Conservation (phyloP, 441 rosid genomes). For the Pelargonium fulgidum region DNA sequence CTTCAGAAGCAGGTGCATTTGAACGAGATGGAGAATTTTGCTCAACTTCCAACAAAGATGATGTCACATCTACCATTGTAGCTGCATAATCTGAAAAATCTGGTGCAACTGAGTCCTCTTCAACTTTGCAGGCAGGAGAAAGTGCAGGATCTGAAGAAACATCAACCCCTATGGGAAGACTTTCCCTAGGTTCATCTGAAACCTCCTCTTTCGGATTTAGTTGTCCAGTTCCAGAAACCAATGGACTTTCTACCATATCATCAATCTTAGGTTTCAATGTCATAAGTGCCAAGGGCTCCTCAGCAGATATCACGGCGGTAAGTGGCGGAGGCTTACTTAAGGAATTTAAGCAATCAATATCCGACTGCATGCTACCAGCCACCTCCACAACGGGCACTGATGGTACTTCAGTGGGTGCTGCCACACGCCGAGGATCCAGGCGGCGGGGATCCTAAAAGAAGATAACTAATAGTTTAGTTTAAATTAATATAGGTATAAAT, state of each 20-base stretch:
- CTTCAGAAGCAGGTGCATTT: conserved; percentile 46
- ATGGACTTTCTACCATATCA: conserved; percentile 37
- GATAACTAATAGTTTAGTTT: conserved; percentile 23
- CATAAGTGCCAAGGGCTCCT: conserved; percentile 33
- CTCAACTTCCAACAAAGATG: conserved; percentile 47
- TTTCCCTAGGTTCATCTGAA: conserved; percentile 40
- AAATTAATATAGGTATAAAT: conserved; percentile 8
- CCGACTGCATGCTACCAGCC: conserved; percentile 35
- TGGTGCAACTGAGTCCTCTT: conserved; percentile 38
- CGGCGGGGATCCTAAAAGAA: conserved; percentile 94
- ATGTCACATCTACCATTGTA: conserved; percentile 34
- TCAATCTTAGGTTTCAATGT: conserved; percentile 35
- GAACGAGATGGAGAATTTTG: conserved; percentile 41
- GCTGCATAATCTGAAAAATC: conserved; percentile 42
- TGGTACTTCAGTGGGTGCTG: conserved; percentile 42
- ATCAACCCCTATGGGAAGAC: conserved; percentile 34
- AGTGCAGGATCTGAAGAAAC: conserved; percentile 41
- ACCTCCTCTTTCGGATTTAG: conserved; percentile 43
- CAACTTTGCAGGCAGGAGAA: conserved; percentile 43
- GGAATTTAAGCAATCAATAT: conserved; percentile 48
- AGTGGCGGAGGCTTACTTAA: conserved; percentile 40
- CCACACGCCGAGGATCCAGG: conserved; percentile 78
- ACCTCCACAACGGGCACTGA: conserved; percentile 44
- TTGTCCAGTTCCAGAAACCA: conserved; percentile 39
- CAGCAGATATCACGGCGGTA: conserved; percentile 35